Percentiles rank a stretch among this genome's conserved stretches.
These are phyloP conservation scores for Aureobasidium leucospermi DNA, from an alignment of 2,329 filamentous ascomycete species.

Conservation along the genomic window DNA sequence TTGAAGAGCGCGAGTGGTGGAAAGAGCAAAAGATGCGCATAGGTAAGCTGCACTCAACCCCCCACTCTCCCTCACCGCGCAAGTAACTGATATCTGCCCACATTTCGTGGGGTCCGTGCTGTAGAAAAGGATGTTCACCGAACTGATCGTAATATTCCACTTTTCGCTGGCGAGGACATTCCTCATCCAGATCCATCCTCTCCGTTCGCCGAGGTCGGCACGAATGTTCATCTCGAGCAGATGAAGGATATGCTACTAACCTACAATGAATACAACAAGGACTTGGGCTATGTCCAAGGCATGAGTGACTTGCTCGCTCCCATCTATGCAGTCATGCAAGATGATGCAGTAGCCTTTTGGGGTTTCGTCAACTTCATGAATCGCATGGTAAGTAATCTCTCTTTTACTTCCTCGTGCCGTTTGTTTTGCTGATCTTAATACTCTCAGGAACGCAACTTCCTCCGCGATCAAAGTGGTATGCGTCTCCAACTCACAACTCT, in stretches of 20 bases:
- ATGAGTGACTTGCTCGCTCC: constrained; percentile 97
- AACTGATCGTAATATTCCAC: constrained; percentile 88
- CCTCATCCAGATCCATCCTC: constrained; percentile 95
- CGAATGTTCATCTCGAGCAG: constrained; percentile 95
- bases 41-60: constrained; percentile 54
- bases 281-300: constrained; percentile 93
- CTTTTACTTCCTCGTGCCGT: background rate
- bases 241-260: constrained; percentile 99
- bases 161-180: constrained; percentile 93
- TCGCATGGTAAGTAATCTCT: constrained; percentile 61
- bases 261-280: constrained; percentile 96
- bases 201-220: constrained; percentile 85
- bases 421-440: too few species aligned
- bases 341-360: constrained; percentile 96
- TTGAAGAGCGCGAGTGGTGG: constrained; percentile 90
- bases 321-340: constrained; percentile 94
- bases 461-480: constrained; percentile 95
- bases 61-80: background rate
- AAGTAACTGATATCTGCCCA: constrained; percentile 40
- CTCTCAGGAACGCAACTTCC: constrained; percentile 73
- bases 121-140: constrained; percentile 97
- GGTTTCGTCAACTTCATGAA: constrained; percentile 94
- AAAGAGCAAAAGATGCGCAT: constrained; percentile 88
- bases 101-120: constrained; percentile 46
- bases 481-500: constrained; percentile 81